A percentile compares a stretch with the other conserved stretches of the same genome.
Evolutionary conservation across 768 basidiomycete species (phyloP).

Genomic region (Pulveroboletus sp.): DNA sequence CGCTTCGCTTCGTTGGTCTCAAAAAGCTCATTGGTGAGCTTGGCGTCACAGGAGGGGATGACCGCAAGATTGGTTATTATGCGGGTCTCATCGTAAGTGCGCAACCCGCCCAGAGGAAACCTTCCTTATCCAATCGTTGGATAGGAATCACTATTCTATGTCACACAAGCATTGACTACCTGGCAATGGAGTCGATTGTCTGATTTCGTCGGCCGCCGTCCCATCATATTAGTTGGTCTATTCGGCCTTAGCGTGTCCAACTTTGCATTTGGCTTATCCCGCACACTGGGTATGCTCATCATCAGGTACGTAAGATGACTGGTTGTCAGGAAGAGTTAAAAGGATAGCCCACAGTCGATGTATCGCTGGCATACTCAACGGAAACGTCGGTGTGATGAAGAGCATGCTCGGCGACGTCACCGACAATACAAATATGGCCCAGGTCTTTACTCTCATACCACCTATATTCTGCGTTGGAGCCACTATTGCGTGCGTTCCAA

Average conservation of each 20-base stretch:
- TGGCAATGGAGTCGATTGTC: slow-evolving; percentile 66
- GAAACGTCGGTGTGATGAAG: slow-evolving; percentile 59
- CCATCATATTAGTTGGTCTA: slow-evolving; percentile 55
- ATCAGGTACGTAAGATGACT: slow-evolving; percentile 39
- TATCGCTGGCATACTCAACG: slow-evolving; percentile 36
- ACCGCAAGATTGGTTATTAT: slow-evolving; percentile 65
- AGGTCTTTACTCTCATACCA: slow-evolving; percentile 29
- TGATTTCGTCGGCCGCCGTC: slow-evolving; percentile 59
- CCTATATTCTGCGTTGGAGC: neutral
- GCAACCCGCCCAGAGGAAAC: neutral
- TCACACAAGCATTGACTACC: slow-evolving; percentile 53
- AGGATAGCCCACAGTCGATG: slow-evolving; percentile 26
- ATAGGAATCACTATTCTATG: slow-evolving; percentile 63
- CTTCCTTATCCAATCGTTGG: neutral
- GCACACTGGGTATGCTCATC: slow-evolving; percentile 51
- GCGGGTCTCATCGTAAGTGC: slow-evolving; percentile 54
- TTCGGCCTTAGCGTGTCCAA: slow-evolving; percentile 52
- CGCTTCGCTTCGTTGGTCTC: neutral
- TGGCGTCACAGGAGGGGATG: slow-evolving; percentile 62
- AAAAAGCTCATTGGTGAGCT: slow-evolving; percentile 57
- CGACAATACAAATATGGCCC: slow-evolving; percentile 35
- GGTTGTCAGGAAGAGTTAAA: neutral
- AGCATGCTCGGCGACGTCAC: slow-evolving; percentile 66
- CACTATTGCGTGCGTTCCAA: slow-evolving; percentile 2
- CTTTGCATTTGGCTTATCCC: slow-evolving; percentile 60